Evolutionary conservation across 495 filamentous ascomycete genomes (phyloP).

Genomic region (Mytilinidion resinicola): DNA sequence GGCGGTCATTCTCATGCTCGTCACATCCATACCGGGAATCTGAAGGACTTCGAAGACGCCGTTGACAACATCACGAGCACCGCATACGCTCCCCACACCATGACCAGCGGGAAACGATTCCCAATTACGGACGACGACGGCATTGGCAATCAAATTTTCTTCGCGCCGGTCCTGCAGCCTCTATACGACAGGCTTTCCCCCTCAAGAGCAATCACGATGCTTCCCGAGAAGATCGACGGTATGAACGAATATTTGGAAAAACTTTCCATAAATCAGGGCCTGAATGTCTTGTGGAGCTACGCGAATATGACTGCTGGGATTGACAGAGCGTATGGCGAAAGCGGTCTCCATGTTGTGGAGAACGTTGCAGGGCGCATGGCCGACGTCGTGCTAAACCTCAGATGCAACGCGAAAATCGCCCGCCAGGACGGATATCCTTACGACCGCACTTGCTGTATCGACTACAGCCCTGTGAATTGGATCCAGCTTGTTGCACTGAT

Average conservation of each 20-base stretch:
- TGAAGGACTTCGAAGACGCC: conserved; percentile 43
- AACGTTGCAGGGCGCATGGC: conserved; percentile 44
- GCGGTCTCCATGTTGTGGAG: conserved; percentile 49
- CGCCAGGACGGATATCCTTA: conserved; percentile 39
- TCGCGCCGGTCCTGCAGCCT: conserved; percentile 53
- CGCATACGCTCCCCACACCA: neutral
- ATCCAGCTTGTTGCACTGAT: conserved; percentile 35
- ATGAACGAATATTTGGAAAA: conserved; percentile 53
- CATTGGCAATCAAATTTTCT: conserved; percentile 29
- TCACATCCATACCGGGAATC: conserved; percentile 41
- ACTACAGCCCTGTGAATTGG: conserved; percentile 34
- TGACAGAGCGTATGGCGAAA: conserved; percentile 38
- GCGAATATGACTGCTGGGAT: conserved; percentile 39
- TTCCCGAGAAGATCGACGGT: conserved; percentile 43
- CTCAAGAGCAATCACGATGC: conserved; percentile 44
- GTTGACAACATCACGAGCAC: conserved; percentile 39
- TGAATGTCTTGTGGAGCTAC: conserved; percentile 50
- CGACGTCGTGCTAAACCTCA: conserved; percentile 52
- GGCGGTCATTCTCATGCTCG: conserved; percentile 54
- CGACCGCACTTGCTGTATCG: conserved; percentile 54
- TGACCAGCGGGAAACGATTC: neutral
- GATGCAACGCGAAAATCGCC: conserved; percentile 47
- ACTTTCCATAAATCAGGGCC: conserved; percentile 35
- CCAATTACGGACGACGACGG: conserved; percentile 19
- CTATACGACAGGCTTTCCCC: conserved; percentile 44